Conservation (phyloP, 352 stramenopile genomes). For the Pythium chondricola region DNA sequence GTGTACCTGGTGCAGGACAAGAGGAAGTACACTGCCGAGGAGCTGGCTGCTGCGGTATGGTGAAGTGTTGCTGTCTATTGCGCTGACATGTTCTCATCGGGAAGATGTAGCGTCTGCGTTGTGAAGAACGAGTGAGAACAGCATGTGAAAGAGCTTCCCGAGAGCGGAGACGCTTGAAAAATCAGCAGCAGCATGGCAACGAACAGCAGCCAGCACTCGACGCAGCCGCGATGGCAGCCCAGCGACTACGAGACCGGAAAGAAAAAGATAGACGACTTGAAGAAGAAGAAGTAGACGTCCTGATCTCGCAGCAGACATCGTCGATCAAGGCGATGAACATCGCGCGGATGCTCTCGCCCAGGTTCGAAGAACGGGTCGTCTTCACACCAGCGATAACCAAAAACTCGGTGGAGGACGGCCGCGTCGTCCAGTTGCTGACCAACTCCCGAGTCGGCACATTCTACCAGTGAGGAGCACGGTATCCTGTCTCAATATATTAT, state of each 20-base stretch:
- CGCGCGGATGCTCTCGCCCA: slow-evolving; percentile 66
- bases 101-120: slow-evolving; percentile 38
- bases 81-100: too few species aligned
- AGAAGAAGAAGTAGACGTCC: slow-evolving; percentile 46
- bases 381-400: slow-evolving; percentile 43
- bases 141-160: slow-evolving; percentile 34
- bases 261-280: slow-evolving; percentile 32
- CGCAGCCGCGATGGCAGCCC: slow-evolving; percentile 32
- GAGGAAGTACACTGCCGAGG: slow-evolving; percentile 13
- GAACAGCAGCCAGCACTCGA: slow-evolving; percentile 26
- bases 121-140: slow-evolving; percentile 40
- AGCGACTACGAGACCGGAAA: slow-evolving; percentile 44
- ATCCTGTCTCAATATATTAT: background rate
- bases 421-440: slow-evolving; percentile 53
- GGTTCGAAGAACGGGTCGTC: slow-evolving; percentile 52
- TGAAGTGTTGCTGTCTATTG: background rate
- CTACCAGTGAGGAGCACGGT: slow-evolving; percentile 35
- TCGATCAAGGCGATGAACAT: slow-evolving; percentile 81
- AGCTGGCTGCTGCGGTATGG: slow-evolving; percentile 15
- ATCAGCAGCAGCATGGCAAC: slow-evolving; percentile 25
- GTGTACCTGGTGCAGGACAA: too few species aligned
- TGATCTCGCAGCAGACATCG: slow-evolving; percentile 67
- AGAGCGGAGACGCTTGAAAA: slow-evolving; percentile 20
- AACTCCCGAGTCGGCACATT: slow-evolving; percentile 48
- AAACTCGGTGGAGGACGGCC: slow-evolving; percentile 51